A percentile compares a stretch with the other conserved stretches of the same genome.
These are phyloP conservation scores for Funneliformis caledonium DNA, from an alignment of 371 early-diverging fungal species.

Conservation along the genomic window DNA sequence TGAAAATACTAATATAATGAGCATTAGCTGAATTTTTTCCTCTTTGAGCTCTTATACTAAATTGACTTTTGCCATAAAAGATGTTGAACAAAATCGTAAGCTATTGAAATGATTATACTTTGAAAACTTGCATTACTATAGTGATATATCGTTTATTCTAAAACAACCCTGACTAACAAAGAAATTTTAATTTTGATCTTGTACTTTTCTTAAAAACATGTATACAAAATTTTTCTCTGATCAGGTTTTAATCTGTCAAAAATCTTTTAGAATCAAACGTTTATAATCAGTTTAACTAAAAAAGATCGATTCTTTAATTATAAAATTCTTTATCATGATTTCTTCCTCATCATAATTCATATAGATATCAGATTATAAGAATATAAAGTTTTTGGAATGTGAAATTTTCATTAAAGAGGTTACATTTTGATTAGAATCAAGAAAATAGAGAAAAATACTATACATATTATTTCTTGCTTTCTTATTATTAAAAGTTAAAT, in stretches of 20 bases:
- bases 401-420: not conserved
- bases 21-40: constrained; percentile 98
- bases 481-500: constrained; percentile 99
- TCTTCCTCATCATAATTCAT: constrained; percentile 85
- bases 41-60: constrained; percentile 96
- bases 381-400: not conserved
- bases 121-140: constrained; percentile 96
- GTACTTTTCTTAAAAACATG: constrained; percentile 89
- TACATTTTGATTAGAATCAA: not conserved
- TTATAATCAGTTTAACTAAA: constrained; percentile 98
- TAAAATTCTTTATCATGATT: constrained; percentile 94
- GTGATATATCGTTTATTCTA: constrained; percentile 95
- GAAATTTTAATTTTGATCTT: constrained; percentile 92
- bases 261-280: constrained; percentile 94
- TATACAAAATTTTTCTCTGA: constrained; percentile 97
- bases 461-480: constrained; percentile 87
- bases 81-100: constrained; percentile 98
- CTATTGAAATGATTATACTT: constrained; percentile 96
- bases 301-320: constrained; percentile 97
- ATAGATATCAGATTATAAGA: constrained; percentile 83
- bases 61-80: constrained; percentile 94
- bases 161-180: constrained; percentile 95
- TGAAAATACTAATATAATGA: constrained; percentile 95
- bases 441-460: not conserved
- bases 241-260: constrained; percentile 99